A percentile compares a stretch with the other conserved stretches of the same genome.
Conservation (phyloP, 2,329 filamentous ascomycete genomes). For the Calonectria ilicicola region DNA sequence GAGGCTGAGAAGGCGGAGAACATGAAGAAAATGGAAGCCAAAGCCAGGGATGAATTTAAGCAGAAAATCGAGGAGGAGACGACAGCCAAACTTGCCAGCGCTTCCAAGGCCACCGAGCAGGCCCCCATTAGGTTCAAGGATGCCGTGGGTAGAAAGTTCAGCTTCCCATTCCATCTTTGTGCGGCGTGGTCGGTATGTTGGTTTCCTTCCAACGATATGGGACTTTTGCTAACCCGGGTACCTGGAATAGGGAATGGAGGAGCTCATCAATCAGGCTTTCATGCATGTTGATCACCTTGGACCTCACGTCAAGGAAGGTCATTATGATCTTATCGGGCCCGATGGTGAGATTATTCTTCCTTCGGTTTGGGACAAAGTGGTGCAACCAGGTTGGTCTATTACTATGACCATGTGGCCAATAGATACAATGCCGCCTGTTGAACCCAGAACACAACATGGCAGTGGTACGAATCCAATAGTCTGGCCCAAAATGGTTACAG, state of each 20-base stretch:
- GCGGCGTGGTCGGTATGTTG: conserved; percentile 80
- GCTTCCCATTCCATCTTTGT: conserved; percentile 89
- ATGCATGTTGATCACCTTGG: conserved; percentile 81
- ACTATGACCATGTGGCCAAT: conserved; percentile 72
- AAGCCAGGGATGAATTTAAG: conserved; percentile 67
- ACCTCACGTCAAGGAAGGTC: conserved; percentile 80
- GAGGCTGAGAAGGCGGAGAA: conserved; percentile 56
- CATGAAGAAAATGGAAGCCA: conserved; percentile 57
- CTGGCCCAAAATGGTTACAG: background rate
- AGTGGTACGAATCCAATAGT: conserved; percentile 25
- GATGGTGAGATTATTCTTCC: conserved; percentile 87
- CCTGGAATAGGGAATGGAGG: conserved; percentile 80
- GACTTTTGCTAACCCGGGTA: conserved; percentile 37
- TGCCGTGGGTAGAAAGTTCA: conserved; percentile 90
- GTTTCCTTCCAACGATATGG: conserved; percentile 32
- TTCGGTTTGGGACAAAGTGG: conserved; percentile 80
- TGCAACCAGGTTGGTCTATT: conserved; percentile 75
- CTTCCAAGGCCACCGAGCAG: conserved; percentile 69
- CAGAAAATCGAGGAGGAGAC: conserved; percentile 68
- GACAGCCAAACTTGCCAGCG: conserved; percentile 60
- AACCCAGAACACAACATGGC: conserved; percentile 33
- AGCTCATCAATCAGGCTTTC: conserved; percentile 89
- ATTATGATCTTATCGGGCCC: conserved; percentile 84
- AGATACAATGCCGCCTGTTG: conserved; percentile 53
- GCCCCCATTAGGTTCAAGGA: conserved; percentile 91